Evolutionary conservation across 2,329 filamentous ascomycete genomes (phyloP).

Genomic region (Cladosporium cucumerinum): DNA sequence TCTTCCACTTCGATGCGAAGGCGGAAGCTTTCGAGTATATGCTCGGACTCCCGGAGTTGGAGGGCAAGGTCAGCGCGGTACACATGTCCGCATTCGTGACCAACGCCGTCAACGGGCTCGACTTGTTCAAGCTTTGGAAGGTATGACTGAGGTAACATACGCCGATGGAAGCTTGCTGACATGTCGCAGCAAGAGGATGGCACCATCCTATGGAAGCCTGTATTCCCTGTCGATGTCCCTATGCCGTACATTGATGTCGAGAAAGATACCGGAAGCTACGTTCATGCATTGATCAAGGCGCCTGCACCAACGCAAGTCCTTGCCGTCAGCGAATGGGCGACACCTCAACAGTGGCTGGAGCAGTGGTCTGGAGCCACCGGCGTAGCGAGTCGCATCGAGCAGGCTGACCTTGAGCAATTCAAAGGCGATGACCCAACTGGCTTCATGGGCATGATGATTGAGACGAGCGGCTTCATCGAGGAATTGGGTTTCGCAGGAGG

Average conservation of each 20-base stretch:
- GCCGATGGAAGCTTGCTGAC: neutral
- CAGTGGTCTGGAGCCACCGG: neutral
- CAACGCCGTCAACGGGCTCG: constrained; percentile 8
- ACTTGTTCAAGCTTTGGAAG: constrained; percentile 21
- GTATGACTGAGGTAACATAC: constrained; percentile 7
- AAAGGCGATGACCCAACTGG: neutral
- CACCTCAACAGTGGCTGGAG: neutral
- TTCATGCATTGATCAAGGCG: constrained; percentile 17
- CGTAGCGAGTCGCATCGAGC: neutral
- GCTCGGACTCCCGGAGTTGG: constrained; percentile 2
- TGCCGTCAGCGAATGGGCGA: neutral
- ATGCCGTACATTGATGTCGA: constrained; percentile 19
- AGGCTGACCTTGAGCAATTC: neutral
- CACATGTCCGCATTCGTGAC: constrained; percentile 17
- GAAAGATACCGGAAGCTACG: constrained; percentile 14
- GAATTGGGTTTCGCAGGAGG: constrained; percentile 1
- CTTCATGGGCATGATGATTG: neutral
- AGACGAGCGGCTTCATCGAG: constrained; percentile 1
- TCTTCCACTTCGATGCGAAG: constrained; percentile 45
- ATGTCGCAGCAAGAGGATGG: neutral
- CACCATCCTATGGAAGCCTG: neutral
- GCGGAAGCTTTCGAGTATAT: constrained; percentile 28
- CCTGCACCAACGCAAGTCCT: constrained; percentile 10
- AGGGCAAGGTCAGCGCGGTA: constrained; percentile 18
- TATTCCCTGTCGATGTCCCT: neutral